These are phyloP conservation scores for Penicillium canescens DNA, from an alignment of 495 filamentous ascomycete species.

Conservation along the genomic window DNA sequence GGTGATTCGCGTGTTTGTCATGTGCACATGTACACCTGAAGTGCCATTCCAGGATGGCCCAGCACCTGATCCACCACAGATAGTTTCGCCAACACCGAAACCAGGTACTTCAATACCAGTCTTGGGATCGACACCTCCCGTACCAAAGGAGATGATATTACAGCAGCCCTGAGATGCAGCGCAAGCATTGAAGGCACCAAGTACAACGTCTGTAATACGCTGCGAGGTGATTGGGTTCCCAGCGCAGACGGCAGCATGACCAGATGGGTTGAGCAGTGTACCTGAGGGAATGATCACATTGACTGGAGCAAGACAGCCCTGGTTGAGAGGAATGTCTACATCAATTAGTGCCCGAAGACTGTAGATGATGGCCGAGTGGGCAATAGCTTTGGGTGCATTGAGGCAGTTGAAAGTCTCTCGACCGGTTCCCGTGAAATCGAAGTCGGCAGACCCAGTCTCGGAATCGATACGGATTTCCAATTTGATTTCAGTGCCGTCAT, in stretches of 20 bases:
- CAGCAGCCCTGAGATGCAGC: conserved; percentile 82
- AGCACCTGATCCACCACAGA: conserved; percentile 81
- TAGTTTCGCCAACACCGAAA: conserved; percentile 90
- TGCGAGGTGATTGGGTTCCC: conserved; percentile 82
- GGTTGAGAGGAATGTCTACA: conserved; percentile 88
- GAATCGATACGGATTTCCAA: conserved; percentile 78
- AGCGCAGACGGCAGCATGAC: conserved; percentile 75
- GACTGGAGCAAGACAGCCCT: conserved; percentile 84
- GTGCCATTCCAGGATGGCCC: conserved; percentile 80
- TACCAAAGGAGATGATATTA: conserved; percentile 62
- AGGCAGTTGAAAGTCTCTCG: conserved; percentile 83
- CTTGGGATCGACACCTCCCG: conserved; percentile 26
- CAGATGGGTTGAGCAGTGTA: conserved; percentile 78
- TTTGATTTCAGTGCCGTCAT: conserved; percentile 83
- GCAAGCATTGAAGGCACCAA: conserved; percentile 79
- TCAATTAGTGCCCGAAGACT: conserved; percentile 80
- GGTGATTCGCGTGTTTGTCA: conserved; percentile 94
- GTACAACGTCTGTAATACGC: conserved; percentile 83
- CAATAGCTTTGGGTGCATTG: conserved; percentile 86
- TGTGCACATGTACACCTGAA: conserved; percentile 82
- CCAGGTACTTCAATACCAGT: conserved; percentile 36
- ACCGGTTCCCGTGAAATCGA: conserved; percentile 81
- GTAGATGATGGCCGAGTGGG: conserved; percentile 91
- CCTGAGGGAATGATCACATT: conserved; percentile 74
- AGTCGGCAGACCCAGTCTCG: conserved; percentile 80